These are phyloP conservation scores for Talaromyces stipitatus DNA, from an alignment of 495 filamentous ascomycete species.

Conservation along the genomic window DNA sequence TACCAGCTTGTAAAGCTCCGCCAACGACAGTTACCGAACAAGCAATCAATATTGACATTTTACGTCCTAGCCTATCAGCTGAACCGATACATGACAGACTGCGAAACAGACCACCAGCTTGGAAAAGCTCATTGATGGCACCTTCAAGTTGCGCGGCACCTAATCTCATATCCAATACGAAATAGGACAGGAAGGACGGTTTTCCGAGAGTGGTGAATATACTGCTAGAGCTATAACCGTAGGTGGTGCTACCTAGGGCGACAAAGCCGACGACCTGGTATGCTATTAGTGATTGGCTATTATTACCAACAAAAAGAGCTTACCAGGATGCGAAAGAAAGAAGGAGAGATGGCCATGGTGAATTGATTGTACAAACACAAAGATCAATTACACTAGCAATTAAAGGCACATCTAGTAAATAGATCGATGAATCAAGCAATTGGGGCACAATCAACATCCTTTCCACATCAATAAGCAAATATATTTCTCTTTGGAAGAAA, in stretches of 20 bases:
- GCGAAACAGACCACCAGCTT: neutral
- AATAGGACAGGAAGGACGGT: neutral
- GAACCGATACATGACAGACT: neutral
- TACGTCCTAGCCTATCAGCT: slow-evolving; percentile 34
- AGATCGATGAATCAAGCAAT: too few relatives aligned
- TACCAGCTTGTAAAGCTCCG: slow-evolving; percentile 51
- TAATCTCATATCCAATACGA: neutral
- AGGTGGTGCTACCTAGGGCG: slow-evolving; percentile 4
- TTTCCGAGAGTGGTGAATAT: slow-evolving; percentile 5
- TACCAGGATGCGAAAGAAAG: slow-evolving; percentile 6
- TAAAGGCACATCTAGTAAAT: too few relatives aligned
- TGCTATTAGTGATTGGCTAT: neutral
- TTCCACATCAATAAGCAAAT: too few relatives aligned
- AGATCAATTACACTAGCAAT: too few relatives aligned
- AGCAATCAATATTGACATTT: slow-evolving; percentile 49
- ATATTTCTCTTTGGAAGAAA: too few relatives aligned
- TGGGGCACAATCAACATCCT: too few relatives aligned
- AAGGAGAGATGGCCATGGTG: slow-evolving; percentile 3
- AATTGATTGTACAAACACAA: too few relatives aligned
- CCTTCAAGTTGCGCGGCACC: neutral
- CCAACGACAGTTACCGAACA: slow-evolving; percentile 53
- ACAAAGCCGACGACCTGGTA: slow-evolving; percentile 9
- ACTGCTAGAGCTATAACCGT: slow-evolving; percentile 7
- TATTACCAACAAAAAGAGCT: neutral
- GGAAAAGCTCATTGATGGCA: slow-evolving; percentile 2